Evolutionary conservation across 768 basidiomycete species (phyloP).

Genomic region (Steccherinum ochraceum): DNA sequence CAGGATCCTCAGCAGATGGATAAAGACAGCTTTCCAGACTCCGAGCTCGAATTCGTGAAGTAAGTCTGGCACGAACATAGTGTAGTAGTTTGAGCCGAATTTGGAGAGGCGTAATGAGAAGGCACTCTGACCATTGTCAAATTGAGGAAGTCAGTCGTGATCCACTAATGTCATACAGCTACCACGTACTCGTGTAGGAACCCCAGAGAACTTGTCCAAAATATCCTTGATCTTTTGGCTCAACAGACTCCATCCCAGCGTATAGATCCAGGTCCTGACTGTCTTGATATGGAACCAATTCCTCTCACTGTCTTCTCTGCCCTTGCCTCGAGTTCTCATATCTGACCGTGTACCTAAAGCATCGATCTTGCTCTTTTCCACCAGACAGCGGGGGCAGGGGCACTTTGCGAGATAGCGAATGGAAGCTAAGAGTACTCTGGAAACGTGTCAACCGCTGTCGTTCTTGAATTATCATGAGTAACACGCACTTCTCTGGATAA

Average conservation of each 20-base stretch:
- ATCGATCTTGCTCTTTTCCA: constrained; percentile 23
- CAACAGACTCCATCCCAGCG: constrained; percentile 7
- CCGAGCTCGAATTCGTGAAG: constrained; percentile 28
- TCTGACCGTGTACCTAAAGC: constrained; percentile 24
- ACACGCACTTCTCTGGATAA: background rate
- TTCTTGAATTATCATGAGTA: background rate
- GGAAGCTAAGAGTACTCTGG: background rate
- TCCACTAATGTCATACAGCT: constrained; percentile 12
- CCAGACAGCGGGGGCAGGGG: constrained; percentile 33
- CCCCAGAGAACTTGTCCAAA: constrained; percentile 11
- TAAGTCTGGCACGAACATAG: constrained; percentile 21
- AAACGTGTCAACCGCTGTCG: background rate
- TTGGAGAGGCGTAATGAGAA: constrained; percentile 16
- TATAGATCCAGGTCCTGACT: constrained; percentile 15
- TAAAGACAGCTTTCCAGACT: constrained; percentile 22
- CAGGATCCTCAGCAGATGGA: constrained; percentile 23
- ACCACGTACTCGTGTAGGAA: constrained; percentile 15
- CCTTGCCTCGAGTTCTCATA: background rate
- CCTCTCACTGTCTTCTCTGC: constrained; percentile 7
- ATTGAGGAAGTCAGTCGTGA: constrained; percentile 6
- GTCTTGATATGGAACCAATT: constrained; percentile 1
- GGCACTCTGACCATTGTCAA: constrained; percentile 22
- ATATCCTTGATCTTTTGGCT: constrained; percentile 10
- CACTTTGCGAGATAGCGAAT: constrained; percentile 29
- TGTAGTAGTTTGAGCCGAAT: constrained; percentile 16